Evolutionary conservation across 345 rosid genomes (phyloP), one percentile per base, ranked within the genome.

Genomic region (Moringa oleifera): DNA sequence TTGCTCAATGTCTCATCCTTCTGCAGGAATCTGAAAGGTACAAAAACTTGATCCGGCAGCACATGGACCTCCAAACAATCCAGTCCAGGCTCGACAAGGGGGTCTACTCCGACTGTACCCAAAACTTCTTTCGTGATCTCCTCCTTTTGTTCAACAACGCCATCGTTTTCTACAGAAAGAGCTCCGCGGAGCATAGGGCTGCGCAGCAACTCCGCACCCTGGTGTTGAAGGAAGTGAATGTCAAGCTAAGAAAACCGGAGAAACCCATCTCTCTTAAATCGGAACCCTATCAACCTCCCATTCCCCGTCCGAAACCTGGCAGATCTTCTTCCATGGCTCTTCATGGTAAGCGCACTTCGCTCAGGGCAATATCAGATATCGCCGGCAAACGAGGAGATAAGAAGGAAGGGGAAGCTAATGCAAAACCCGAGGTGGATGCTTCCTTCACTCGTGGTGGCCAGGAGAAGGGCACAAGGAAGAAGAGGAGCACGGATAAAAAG

Each of bases 1-100:
- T n/a, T n/a, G n/a, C n/a, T n/a, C n/a, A n/a, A n/a, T n/a, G n/a
- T n/a, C n/a, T n/a, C n/a, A n/a, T n/a, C n/a, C n/a, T n/a, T n/a
- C n/a, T n/a, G n/a, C 78, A 83, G 88, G 85, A 78, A 69, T 65
- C 78, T 6, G 75, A 65, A 25, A 71, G 75, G 64, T 83, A 83
- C 73, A 83, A 60, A 62, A 78, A 58, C 25, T 58, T 78, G 68
- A 66, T 83, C 18, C 64, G 77, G 65, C 85, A 83, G 68, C 85
- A 72, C 64, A 76, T 80, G 7, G 85, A 83, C 55, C 75, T 83
- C 25, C 70, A 65, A 57, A 76, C 63, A 10, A 65, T 83, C 19
- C 71, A 74, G 68, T 63, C 66, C 18, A 72, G 83, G 69, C 80
- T 80, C 20, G 68, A 72, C n/a, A 68, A 63, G 61, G 81, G 88